Conservation (phyloP, 148 eudicot genomes). For the Cornus controversa region DNA sequence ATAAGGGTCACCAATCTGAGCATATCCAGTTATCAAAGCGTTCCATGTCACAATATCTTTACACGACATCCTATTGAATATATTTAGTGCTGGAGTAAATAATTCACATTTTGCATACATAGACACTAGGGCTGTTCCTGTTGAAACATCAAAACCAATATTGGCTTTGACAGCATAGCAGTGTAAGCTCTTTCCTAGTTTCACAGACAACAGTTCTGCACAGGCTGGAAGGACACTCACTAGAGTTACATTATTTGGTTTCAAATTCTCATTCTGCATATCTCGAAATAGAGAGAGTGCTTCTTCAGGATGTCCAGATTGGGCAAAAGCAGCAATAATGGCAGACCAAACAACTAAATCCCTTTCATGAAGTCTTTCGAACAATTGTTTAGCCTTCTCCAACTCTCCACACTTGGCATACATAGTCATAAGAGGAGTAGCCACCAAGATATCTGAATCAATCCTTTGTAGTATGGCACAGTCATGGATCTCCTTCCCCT, state of each 20-base stretch:
- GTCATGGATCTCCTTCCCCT: slow-evolving; percentile 55
- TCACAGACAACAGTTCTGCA: slow-evolving; percentile 40
- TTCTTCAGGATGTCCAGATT: slow-evolving; percentile 44
- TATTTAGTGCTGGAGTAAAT: slow-evolving; percentile 39
- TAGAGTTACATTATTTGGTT: slow-evolving; percentile 59
- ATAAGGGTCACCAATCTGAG: slow-evolving; percentile 49
- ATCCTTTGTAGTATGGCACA: slow-evolving; percentile 38
- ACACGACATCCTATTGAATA: slow-evolving; percentile 40
- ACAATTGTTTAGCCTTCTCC: slow-evolving; percentile 43
- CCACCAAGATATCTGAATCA: slow-evolving; percentile 49
- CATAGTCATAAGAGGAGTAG: slow-evolving; percentile 72
- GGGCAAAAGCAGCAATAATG: slow-evolving; percentile 56
- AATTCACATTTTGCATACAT: slow-evolving; percentile 62
- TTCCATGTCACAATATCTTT: slow-evolving; percentile 68
- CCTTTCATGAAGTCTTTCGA: slow-evolving; percentile 46
- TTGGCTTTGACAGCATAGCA: slow-evolving; percentile 53
- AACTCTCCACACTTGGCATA: slow-evolving; percentile 65
- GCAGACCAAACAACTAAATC: slow-evolving; percentile 82
- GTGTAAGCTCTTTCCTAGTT: slow-evolving; percentile 64
- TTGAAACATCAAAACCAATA: slow-evolving; percentile 37
- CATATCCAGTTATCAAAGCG: slow-evolving; percentile 61
- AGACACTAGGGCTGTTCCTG: slow-evolving; percentile 54
- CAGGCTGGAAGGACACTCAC: slow-evolving; percentile 66
- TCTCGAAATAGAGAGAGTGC: slow-evolving; percentile 55
- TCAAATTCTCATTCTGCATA: slow-evolving; percentile 49